These are phyloP conservation scores for Neurospora sp. DNA, from an alignment of 495 filamentous ascomycete genomes.

Conservation along the genomic window DNA sequence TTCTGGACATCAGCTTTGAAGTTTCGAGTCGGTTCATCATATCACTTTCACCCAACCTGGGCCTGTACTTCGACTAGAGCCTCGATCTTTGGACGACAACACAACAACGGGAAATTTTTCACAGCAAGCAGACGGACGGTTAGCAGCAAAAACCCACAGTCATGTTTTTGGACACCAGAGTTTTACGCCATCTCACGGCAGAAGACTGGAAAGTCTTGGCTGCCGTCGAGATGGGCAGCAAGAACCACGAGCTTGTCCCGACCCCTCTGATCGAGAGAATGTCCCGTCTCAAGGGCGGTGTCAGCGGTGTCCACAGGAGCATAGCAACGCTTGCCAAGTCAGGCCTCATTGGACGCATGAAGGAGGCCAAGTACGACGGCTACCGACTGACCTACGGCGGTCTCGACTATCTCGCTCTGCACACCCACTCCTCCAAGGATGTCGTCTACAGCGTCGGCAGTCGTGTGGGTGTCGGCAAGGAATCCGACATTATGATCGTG, in stretches of 20 bases:
- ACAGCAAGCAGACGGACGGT: background rate
- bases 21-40: background rate
- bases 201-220: conserved; percentile 96
- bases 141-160: background rate
- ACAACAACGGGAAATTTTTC: background rate
- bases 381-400: conserved; percentile 96
- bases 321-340: conserved; percentile 88
- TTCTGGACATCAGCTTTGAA: background rate
- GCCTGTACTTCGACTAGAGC: background rate
- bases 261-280: conserved; percentile 79
- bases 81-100: background rate
- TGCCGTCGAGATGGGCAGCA: conserved; percentile 85
- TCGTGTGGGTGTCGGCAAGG: conserved; percentile 94
- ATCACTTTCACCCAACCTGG: background rate
- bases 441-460: conserved; percentile 84
- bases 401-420: conserved; percentile 88
- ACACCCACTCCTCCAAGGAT: conserved; percentile 70
- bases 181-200: conserved; percentile 77
- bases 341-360: conserved; percentile 83
- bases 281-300: conserved; percentile 68
- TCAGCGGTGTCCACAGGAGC: conserved; percentile 65
- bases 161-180: conserved; percentile 68
- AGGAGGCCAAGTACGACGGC: conserved; percentile 95
- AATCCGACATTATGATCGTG: conserved; percentile 91
- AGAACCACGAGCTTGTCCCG: conserved; percentile 94